A percentile compares a stretch with the other conserved stretches of the same genome.
These are phyloP conservation scores for Apiospora sp. DNA, from an alignment of 2,329 filamentous ascomycete species.

Conservation along the genomic window DNA sequence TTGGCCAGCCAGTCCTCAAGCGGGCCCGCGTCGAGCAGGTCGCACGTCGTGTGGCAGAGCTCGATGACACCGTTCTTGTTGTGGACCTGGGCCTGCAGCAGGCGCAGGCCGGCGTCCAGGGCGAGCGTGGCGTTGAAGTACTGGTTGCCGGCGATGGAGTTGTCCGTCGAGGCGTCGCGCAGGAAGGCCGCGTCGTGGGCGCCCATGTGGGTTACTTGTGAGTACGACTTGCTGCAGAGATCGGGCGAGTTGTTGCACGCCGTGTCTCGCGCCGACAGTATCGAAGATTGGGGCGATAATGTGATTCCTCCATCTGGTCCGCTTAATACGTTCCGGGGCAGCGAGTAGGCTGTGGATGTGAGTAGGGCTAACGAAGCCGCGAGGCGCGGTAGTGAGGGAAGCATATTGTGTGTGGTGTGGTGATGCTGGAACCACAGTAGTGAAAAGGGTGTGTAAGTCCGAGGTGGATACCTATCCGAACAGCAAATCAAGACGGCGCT, in stretches of 20 bases:
- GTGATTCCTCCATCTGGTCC: background rate
- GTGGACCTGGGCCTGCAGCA: constrained; percentile 78
- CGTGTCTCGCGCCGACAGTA: constrained; percentile 26
- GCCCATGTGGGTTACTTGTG: constrained; percentile 79
- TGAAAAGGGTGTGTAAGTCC: background rate
- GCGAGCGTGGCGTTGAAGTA: constrained; percentile 76
- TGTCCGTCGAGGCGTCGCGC: constrained; percentile 66
- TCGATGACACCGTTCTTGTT: constrained; percentile 64
- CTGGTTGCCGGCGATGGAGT: constrained; percentile 75
- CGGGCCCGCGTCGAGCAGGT: constrained; percentile 72
- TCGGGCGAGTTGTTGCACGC: constrained; percentile 84
- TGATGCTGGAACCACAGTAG: background rate
- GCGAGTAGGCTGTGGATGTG: constrained; percentile 32
- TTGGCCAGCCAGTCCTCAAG: constrained; percentile 69
- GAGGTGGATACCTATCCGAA: constrained; percentile 19
- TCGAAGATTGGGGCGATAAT: background rate
- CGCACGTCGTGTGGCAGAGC: constrained; percentile 75
- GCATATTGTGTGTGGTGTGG: constrained; percentile 32
- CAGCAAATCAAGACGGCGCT: background rate
- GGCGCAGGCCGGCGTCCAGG: constrained; percentile 73
- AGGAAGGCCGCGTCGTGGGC: constrained; percentile 80
- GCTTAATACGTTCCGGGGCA: constrained; percentile 31
- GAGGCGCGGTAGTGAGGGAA: constrained; percentile 38
- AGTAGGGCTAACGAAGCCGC: constrained; percentile 37
- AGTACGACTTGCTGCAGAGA: constrained; percentile 76